A percentile compares a stretch with the other conserved stretches of the same genome.
Evolutionary conservation across 2,329 filamentous ascomycete genomes (phyloP).

Genomic region (Knoxdaviesia proteae): DNA sequence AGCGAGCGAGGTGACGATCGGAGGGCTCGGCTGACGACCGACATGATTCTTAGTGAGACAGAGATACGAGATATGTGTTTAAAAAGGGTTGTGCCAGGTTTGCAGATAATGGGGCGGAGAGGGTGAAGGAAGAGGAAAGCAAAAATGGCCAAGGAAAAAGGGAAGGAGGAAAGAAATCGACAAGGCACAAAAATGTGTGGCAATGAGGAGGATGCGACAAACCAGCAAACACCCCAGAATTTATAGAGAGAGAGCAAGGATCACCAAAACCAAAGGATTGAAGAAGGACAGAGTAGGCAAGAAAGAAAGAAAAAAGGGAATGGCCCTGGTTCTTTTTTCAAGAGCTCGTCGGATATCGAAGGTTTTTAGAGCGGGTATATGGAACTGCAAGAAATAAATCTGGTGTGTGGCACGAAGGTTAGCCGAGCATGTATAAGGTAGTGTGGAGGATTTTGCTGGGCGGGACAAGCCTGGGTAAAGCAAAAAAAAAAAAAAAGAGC

Average conservation of each 20-base stretch:
- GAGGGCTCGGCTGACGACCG: slow-evolving; percentile 31
- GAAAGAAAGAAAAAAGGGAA: background rate
- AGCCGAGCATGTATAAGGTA: too few species aligned
- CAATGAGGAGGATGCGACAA: background rate
- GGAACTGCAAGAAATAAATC: too few species aligned
- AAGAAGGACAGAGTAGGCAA: background rate
- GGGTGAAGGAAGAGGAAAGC: background rate
- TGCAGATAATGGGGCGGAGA: background rate
- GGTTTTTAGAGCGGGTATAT: too few species aligned
- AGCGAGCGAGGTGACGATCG: slow-evolving; percentile 17
- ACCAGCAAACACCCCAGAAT: background rate
- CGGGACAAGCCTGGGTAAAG: too few species aligned
- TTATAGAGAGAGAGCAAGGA: background rate
- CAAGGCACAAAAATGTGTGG: background rate
- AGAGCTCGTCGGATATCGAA: too few species aligned
- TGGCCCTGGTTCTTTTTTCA: background rate
- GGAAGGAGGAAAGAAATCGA: background rate
- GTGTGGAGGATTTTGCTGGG: too few species aligned
- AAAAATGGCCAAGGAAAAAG: background rate
- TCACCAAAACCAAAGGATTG: background rate
- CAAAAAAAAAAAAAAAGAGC: too few species aligned
- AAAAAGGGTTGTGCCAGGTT: too few species aligned
- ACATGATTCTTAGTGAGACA: slow-evolving; percentile 18
- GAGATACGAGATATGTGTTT: too few species aligned
- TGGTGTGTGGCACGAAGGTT: too few species aligned